Conservation (phyloP, 2,329 filamentous ascomycete species). For the Colletotrichum sp. region DNA sequence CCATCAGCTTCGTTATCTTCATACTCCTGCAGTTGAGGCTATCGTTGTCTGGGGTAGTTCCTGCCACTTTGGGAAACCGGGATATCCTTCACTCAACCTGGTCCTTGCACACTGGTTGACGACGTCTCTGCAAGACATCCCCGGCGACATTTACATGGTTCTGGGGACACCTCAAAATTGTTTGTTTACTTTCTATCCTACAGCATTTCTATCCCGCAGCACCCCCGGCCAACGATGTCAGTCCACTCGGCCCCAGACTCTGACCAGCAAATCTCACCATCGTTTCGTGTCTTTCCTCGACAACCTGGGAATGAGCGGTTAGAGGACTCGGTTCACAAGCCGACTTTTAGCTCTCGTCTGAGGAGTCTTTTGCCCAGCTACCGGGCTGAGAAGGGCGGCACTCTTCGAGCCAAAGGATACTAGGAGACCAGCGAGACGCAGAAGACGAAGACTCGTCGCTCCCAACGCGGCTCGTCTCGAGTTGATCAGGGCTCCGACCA, state of each 20-base stretch:
- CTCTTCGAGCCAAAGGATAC: conserved; percentile 38
- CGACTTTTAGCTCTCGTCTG: conserved; percentile 44
- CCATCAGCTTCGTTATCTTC: not conserved
- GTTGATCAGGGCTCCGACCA: conserved; percentile 29
- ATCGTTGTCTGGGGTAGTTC: not conserved
- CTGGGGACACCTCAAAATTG: not conserved
- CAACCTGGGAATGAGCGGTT: not conserved
- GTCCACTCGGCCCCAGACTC: not conserved
- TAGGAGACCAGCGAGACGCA: conserved; percentile 28
- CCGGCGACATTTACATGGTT: not conserved
- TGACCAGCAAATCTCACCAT: not conserved
- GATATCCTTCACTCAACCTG: not conserved
- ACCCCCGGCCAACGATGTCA: not conserved
- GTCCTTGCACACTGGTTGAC: not conserved
- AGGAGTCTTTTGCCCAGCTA: conserved; percentile 52
- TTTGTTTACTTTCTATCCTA: conserved; percentile 8
- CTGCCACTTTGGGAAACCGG: not conserved
- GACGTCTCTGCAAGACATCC: not conserved
- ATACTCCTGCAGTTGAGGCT: not conserved
- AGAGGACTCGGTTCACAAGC: not conserved
- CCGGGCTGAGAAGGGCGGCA: conserved; percentile 56
- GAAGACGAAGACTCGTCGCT: not conserved
- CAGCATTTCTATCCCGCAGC: not conserved
- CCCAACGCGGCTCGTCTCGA: not conserved
- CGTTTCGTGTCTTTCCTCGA: not conserved